Base-by-base conservation (phyloP, 176 grass and related monocot species). In the Oryza punctata region DNA sequence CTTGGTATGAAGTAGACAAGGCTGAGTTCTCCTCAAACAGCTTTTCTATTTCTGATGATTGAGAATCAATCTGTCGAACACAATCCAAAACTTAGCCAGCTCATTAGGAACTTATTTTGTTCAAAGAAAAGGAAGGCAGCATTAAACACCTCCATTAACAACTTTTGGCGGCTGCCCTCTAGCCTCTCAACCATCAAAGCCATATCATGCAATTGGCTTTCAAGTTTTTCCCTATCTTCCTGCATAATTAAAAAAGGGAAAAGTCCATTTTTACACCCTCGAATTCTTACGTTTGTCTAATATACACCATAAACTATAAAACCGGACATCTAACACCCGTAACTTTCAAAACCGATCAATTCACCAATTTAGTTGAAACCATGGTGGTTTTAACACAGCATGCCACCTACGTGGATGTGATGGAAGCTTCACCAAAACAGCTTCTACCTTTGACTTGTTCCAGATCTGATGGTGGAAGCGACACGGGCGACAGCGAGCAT, bases 31-130 rank as follows among this genome's bases (percentile, higher is more conserved):
- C 96, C 77, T 96, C 93, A 68, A 99, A 99, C 43, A 99, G 44
- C 14, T 87, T 94, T 84, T 99, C 96, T 87, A 95, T 95, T 84
- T 98, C 96, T 88, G 91, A 87, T 59, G 96, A 95, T 93, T 95
- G 96, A 33, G 91, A 95, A 88, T 98, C 93, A 85, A 98, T 95
- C 96, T 98, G 65, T 75, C 37, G 59, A 93, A 84, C 70, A 57
- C 19, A 46, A 63, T 37, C 82, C 6, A 80, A 59, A 52, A 59
- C 33, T 82, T 33, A 85, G 73, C n/a, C 32, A 74, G 1, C 14
- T 64, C 45, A 71, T 66, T 71, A 49, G 5, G 21, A 61, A 61
- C 18, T 73, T 50, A 4, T 80, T 80, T 91, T 50, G 15, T 63
- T 44, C 78, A 78, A 87, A 91, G 23, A 43, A 87, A 71, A 60